phyloP scores from a whole-genome alignment of 176 grass and related monocot genomes.

The Leersia perrieri region DNA sequence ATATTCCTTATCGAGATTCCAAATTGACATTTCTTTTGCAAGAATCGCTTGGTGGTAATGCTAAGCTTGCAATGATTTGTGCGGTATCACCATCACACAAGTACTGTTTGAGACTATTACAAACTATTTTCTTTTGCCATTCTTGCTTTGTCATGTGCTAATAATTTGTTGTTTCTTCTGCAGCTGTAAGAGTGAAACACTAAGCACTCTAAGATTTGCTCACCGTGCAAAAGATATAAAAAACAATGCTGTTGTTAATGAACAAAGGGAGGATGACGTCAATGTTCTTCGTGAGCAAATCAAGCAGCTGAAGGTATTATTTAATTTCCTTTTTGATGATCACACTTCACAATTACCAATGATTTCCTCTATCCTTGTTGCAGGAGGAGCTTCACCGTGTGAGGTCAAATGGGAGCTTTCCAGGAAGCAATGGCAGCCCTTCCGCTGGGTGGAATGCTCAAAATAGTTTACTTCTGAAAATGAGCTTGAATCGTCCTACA shows the following conservation, averaged over 20 bases:
- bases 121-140: not conserved
- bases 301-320: constrained; percentile 50
- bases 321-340: not conserved
- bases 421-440: constrained; percentile 28
- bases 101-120: constrained; percentile 26
- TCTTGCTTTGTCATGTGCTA: not conserved
- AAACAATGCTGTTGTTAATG: constrained; percentile 64
- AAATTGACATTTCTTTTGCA: constrained; percentile 64
- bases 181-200: constrained; percentile 63
- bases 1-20: constrained; percentile 73
- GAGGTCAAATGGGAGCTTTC: constrained; percentile 39
- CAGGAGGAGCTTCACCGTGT: constrained; percentile 61
- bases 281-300: constrained; percentile 66
- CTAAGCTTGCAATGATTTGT: constrained; percentile 68
- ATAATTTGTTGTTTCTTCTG: not conserved
- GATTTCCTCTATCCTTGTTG: constrained; percentile 13
- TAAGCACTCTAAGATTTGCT: constrained; percentile 70
- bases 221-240: constrained; percentile 66
- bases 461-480: constrained; percentile 51
- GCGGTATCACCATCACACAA: constrained; percentile 56
- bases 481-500: constrained; percentile 47
- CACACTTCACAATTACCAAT: not conserved
- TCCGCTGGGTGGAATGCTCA: constrained; percentile 48
- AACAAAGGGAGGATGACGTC: constrained; percentile 60
- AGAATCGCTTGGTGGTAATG: constrained; percentile 77